phyloP scores from a whole-genome alignment of 1,139 yeast genomes.

The Protomyces macrosporus region DNA sequence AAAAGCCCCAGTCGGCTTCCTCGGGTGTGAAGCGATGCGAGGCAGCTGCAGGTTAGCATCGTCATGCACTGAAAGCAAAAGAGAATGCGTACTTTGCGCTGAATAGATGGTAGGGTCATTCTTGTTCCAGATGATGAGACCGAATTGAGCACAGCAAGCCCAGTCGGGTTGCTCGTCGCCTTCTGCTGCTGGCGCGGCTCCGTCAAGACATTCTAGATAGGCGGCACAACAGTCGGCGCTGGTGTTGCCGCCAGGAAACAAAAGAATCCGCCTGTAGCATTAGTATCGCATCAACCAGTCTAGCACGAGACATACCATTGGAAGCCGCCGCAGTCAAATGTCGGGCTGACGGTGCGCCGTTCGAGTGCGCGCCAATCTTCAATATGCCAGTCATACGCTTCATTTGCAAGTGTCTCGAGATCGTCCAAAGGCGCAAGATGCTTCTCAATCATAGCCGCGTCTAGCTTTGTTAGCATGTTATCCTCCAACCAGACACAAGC shows the following conservation, averaged over 20 bases:
- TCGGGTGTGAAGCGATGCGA: constrained; percentile 68
- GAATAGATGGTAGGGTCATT: constrained; percentile 53
- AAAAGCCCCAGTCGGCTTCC: constrained; percentile 95
- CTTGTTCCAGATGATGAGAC: constrained; percentile 80
- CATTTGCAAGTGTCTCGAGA: constrained; percentile 30
- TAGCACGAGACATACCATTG: constrained; percentile 37
- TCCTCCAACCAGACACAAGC: background rate
- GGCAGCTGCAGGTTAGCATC: constrained; percentile 44
- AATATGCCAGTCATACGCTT: constrained; percentile 55
- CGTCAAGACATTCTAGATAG: constrained; percentile 36
- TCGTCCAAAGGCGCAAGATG: constrained; percentile 36
- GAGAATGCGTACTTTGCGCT: constrained; percentile 37
- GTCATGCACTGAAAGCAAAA: background rate
- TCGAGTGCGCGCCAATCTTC: constrained; percentile 54
- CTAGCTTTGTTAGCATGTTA: constrained; percentile 27
- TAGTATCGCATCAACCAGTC: background rate
- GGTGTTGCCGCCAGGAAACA: constrained; percentile 72
- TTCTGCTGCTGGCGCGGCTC: constrained; percentile 34
- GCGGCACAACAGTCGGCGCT: constrained; percentile 39
- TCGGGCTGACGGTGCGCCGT: constrained; percentile 45
- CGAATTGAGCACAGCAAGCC: constrained; percentile 90
- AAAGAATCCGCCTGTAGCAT: constrained; percentile 57
- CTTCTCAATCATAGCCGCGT: constrained; percentile 35
- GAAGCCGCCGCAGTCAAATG: constrained; percentile 59
- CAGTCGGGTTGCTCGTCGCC: constrained; percentile 44